phyloP scores from a whole-genome alignment of 257 asterid genomes.

The Lantana camara region DNA sequence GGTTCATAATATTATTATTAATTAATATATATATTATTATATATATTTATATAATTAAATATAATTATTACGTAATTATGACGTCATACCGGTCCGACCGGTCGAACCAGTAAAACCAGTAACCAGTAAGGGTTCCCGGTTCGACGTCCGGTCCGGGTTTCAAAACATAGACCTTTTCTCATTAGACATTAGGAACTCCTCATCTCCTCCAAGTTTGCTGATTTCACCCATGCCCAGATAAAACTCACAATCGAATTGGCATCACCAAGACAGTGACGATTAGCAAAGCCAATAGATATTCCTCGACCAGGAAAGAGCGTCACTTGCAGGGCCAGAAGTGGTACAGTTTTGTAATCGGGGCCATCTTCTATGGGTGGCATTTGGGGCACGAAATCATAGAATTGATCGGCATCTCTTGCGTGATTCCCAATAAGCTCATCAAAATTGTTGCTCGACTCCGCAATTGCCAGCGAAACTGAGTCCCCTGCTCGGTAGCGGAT shows the following conservation, averaged over 20 bases:
- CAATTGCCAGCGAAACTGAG: constrained; percentile 29
- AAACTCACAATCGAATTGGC: constrained; percentile 37
- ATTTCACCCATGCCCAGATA: constrained; percentile 42
- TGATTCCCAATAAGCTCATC: constrained; percentile 19
- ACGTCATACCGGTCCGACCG: no score
- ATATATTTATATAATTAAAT: no score
- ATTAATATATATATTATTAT: no score
- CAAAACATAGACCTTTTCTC: background rate
- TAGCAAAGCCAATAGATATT: constrained; percentile 35
- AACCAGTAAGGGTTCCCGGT: no score
- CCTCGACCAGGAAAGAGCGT: constrained; percentile 53
- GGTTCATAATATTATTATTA: no score
- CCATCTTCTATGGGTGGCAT: constrained; percentile 19
- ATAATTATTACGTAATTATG: no score
- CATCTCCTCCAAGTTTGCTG: constrained; percentile 19
- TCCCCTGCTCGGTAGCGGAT: constrained; percentile 34
- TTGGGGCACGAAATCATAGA: constrained; percentile 32
- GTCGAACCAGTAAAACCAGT: no score
- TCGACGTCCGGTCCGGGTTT: no score
- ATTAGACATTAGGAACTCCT: background rate
- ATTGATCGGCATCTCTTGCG: constrained; percentile 30
- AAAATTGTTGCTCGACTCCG: constrained; percentile 31
- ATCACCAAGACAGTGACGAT: constrained; percentile 42
- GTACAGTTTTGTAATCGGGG: constrained; percentile 21
- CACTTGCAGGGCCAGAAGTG: constrained; percentile 40